phyloP scores from a whole-genome alignment of 768 basidiomycete species.

The Suillus occidentalis region DNA sequence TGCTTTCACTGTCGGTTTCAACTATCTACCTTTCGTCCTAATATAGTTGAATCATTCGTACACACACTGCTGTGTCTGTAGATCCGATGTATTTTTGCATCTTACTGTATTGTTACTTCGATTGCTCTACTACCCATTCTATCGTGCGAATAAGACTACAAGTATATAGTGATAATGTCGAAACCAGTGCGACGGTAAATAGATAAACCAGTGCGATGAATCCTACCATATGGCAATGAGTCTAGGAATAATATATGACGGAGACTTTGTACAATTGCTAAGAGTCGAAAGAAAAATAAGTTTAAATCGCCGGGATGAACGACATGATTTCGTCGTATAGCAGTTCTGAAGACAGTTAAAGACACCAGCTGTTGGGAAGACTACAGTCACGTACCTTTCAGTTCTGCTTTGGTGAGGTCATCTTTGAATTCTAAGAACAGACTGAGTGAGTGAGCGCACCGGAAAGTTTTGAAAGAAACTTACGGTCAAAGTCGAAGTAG shows the following conservation, averaged over 20 bases:
- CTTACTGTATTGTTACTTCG: neutral
- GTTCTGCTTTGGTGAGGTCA: conserved; percentile 70
- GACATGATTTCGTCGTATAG: conserved; percentile 83
- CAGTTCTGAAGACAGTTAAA: conserved; percentile 43
- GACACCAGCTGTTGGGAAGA: neutral
- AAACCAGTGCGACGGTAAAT: neutral
- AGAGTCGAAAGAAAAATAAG: neutral
- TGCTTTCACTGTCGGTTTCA: neutral
- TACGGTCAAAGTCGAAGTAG: conserved; percentile 91
- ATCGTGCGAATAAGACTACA: neutral
- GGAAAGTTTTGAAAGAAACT: conserved; percentile 25
- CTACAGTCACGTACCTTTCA: conserved; percentile 46
- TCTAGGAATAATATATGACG: neutral
- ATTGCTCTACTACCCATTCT: neutral
- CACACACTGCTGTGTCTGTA: neutral
- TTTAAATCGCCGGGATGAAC: conserved; percentile 65
- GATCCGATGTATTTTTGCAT: conserved; percentile 4
- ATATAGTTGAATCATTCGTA: conserved; percentile 3
- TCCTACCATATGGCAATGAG: neutral
- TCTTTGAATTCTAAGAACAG: conserved; percentile 61
- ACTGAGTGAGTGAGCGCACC: conserved; percentile 8
- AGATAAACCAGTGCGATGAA: neutral
- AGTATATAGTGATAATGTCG: conserved; percentile 1
- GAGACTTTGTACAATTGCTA: neutral
- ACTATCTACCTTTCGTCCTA: conserved; percentile 3